Evolutionary conservation across 2,329 filamentous ascomycete species (phyloP).

Genomic region (Leptoxyphium fumago): DNA sequence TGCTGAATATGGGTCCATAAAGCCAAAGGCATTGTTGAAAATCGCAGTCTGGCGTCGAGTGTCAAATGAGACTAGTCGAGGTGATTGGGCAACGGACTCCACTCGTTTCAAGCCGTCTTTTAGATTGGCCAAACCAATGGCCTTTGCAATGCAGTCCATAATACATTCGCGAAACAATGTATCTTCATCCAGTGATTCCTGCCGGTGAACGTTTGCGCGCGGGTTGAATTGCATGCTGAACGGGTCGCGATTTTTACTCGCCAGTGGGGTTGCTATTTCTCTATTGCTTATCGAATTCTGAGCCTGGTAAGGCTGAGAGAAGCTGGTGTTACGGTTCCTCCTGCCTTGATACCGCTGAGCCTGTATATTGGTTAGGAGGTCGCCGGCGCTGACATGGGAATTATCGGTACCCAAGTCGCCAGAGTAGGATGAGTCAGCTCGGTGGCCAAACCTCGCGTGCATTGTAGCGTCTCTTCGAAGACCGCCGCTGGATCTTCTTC

Average conservation of each 20-base stretch:
- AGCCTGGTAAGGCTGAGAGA: conserved; percentile 33
- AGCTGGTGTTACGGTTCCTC: conserved; percentile 25
- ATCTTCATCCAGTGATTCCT: conserved; percentile 79
- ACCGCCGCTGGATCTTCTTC: conserved; percentile 52
- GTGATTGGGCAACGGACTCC: conserved; percentile 72
- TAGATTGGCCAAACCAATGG: conserved; percentile 64
- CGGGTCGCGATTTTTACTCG: conserved; percentile 27
- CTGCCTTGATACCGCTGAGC: conserved; percentile 46
- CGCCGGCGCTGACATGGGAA: conserved; percentile 36
- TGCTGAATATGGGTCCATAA: conserved; percentile 16
- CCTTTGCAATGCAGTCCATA: conserved; percentile 88
- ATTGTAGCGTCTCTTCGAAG: conserved; percentile 67
- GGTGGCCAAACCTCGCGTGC: conserved; percentile 42
- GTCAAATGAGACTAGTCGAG: conserved; percentile 71
- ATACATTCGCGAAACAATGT: conserved; percentile 79
- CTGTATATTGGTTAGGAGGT: conserved; percentile 67
- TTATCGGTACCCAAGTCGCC: conserved; percentile 8
- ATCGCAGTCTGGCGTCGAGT: conserved; percentile 63
- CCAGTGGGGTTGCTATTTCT: conserved; percentile 23
- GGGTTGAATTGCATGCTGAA: conserved; percentile 21
- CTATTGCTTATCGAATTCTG: conserved; percentile 17
- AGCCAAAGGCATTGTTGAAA: conserved; percentile 61
- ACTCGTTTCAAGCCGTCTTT: conserved; percentile 50
- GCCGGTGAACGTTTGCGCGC: conserved; percentile 42
- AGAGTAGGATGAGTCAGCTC: conserved; percentile 9